phyloP scores from a whole-genome alignment of 345 rosid species.

The Arabidopsis thaliana region TAIR10.1 NC_003076.8:22374501-22375000 shows the following conservation, averaged over 20 bases:
- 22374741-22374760: constrained; percentile 50
- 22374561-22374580: neutral
- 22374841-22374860: constrained; percentile 91
- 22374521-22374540: constrained; percentile 54
- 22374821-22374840: constrained; percentile 43
- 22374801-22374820: constrained; percentile 13
- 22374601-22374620: neutral
- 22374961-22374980: neutral
- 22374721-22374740: constrained; percentile 76
- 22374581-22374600: constrained; percentile 8
- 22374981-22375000: neutral
- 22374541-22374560: constrained; percentile 9
- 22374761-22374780: constrained; percentile 10
- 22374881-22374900: constrained; percentile 81
- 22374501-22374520: constrained; percentile 98
- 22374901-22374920: constrained; percentile 72
- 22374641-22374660: constrained; percentile 66
- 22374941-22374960: neutral
- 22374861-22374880: constrained; percentile 85
- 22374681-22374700: constrained; percentile 98
- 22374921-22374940: constrained; percentile 46
- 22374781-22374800: constrained; percentile 7
- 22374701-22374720: constrained; percentile 96
- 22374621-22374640: neutral
- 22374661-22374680: constrained; percentile 91